Base-by-base conservation (phyloP, 768 basidiomycete species). In the Suillus occidentalis region DNA sequence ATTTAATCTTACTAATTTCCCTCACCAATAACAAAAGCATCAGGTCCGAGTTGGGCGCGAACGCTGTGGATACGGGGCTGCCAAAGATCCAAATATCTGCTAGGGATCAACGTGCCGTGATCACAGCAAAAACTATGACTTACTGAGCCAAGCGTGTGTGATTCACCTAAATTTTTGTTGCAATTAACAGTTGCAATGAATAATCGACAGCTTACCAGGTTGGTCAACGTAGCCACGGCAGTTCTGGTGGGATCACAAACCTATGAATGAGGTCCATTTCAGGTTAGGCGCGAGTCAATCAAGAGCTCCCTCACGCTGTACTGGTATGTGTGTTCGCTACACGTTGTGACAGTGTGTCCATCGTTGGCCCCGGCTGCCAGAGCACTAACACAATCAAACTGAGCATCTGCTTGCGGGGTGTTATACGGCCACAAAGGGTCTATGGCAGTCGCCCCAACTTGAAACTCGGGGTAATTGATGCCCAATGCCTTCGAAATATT, bases 301-400 rank as follows among this genome's bases (percentile, higher is more conserved):
- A 18, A 10, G 8, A 31, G 18, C 12, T n/a, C 6, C 70, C 81
- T 67, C 66, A 83, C 83, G 65, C 80, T 83, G 66, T 85, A 85
- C 63, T 85, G 83, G 66, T 85, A 84, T 2, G 83, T 83, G 63
- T 84, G 84, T 70, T 86, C 84, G 65, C 83, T 84, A 67, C 84
- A 85, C 3, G 75, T 77, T 57, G 74, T 77, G 14, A 82, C 81
- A n/a, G 82, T 81, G 63, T 75, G 70, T 36, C 72, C 79, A 8
- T 69, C 67, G 62, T 83, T 75, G 3, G 77, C 81, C 37, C 84
- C 84, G 50, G 83, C 81, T 43, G 79, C 80, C 12, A 85, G 72
- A 14, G 82, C 79, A 60, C 82, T 85, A 39, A 80, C 80, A 63
- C 84, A 85, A 60, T 83, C 81, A 20, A 85, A 75, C 22, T 69